Base-by-base conservation (phyloP, 2,329 filamentous ascomycete genomes). In the Epichloe sp. region DNA sequence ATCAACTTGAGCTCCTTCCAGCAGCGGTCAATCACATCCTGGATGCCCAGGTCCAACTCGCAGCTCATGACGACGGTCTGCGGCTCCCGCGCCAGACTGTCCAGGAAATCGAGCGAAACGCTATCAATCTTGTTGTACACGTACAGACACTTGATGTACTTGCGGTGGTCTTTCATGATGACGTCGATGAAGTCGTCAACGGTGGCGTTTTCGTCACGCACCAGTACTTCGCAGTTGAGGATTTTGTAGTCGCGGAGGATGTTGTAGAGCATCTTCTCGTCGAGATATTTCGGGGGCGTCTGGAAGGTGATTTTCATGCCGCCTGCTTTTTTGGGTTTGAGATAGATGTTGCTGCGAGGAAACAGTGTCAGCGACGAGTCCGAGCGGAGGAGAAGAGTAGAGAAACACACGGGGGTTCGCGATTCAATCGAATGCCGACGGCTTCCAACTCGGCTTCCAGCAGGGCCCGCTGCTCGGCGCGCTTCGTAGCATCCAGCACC, bases 91-190 rank as follows among this genome's bases (percentile, higher is more conserved):
- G 94, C 93, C 21, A 98, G 76, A 65, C 85, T 82, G 73, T 98
- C 87, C 46, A 98, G 79, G 69, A 94, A 95, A 65, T 96, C 89
- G 57, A 98, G 79, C 42, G 86, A 91, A 54, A 98, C 87, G 66
- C 82, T 85, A 72, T 98, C 93, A 71, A 98, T 95, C 73, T 98
- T 98, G 84, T 98, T 98, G 82, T 98, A 98, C 35, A 97, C 91
- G 71, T 98, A 98, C 35, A 98, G 77, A 64, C 88, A 84, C 66
- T 76, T 81, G 74, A 98, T 96, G 75, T 98, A 98, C 69, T 95
- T 98, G 64, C 93, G 78, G 74, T 98, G 93, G 65, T 96, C 88
- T 69, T 93, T 95, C 91, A 97, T 97, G 70, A 98, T 96, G 55
- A 96, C 89, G 68, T 98, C 93, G 71, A 98, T 98, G 68, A 98